Evolutionary conservation across 2,329 filamentous ascomycete species (phyloP), one percentile per base, ranked within the genome.

Genomic region (Trichoderma gracile): DNA sequence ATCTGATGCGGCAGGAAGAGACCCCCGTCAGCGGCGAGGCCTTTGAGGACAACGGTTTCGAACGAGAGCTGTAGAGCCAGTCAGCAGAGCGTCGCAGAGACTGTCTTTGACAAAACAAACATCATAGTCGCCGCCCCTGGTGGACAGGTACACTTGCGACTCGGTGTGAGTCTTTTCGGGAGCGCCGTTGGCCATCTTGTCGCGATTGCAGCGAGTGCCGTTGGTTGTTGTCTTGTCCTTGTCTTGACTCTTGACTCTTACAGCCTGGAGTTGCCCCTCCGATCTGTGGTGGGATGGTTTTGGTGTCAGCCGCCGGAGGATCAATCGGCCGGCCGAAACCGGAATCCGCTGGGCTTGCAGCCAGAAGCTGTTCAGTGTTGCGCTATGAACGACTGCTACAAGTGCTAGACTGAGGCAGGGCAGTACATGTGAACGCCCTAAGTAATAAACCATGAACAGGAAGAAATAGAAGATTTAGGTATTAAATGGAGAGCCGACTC

Each of bases 31-130:
- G 86, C 82, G 64, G 92, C 93, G 65, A 97, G 87, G 50, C 93
- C 93, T 78, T 96, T 96, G 69, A 97, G 83, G 45, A 97, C 92
- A 52, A 93, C 93, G 59, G 93, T 88, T 78, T 97, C 93, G 76
- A 97, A 97, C 59, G 92, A 93, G 70, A 96, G 84, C 90, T 93
- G 6, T 7, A 69, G 38, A 27, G n/a, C 0, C 33, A 4, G 21
- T 57, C 21, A 57, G 45, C 15, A 38, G 7, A n/a, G 7, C 6
- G 45, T 6, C 19, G 23, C 17, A n/a, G 33, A 33, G 9, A n/a
- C 50, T 17, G 33, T 10, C 23, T 3, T 1, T 2, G 27, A 23
- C 6, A n/a, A n/a, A 7, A 30, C 67, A 7, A 70, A 72, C 70
- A 61, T 69, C 70, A 23, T 72, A 70, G 55, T 72, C 70, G n/a